phyloP scores from a whole-genome alignment of 768 basidiomycete species.

The Sarcomyxa edulis region DNA sequence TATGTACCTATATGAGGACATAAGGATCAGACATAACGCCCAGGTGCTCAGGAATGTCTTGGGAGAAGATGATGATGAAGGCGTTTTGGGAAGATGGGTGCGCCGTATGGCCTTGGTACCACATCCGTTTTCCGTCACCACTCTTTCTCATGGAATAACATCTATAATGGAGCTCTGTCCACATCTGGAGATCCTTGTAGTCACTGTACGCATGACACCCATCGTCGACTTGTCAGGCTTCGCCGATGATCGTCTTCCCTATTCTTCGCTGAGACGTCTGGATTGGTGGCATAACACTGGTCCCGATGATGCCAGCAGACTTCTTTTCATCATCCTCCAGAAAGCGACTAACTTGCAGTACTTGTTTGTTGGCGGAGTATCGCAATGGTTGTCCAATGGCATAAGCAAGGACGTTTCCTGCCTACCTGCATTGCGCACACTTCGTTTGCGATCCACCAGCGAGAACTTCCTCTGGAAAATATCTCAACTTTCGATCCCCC shows the following conservation, averaged over 20 bases:
- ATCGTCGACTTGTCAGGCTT: conserved; percentile 28
- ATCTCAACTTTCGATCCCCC: conserved; percentile 45
- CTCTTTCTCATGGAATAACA: too few relatives aligned
- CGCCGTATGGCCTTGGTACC: too few relatives aligned
- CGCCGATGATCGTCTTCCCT: conserved; percentile 57
- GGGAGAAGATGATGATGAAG: conserved; percentile 14
- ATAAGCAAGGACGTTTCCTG: conserved; percentile 22
- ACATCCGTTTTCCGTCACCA: too few relatives aligned
- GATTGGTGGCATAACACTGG: conserved; percentile 65
- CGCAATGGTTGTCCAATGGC: conserved; percentile 23
- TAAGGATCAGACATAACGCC: conserved; percentile 17
- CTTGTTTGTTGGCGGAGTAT: conserved; percentile 48
- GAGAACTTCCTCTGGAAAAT: conserved; percentile 48
- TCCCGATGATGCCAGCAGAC: conserved; percentile 55
- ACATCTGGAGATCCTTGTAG: conserved; percentile 2
- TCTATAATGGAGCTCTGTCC: too few relatives aligned
- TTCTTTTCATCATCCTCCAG: conserved; percentile 44
- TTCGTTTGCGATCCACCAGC: conserved; percentile 46
- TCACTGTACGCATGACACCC: conserved; percentile 5
- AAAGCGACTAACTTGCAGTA: conserved; percentile 52
- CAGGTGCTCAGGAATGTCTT: conserved; percentile 27
- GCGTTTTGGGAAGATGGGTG: conserved; percentile 29
- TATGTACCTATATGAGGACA: conserved; percentile 3
- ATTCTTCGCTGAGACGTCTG: conserved; percentile 49
- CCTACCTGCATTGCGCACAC: conserved; percentile 44